phyloP scores from a whole-genome alignment of 495 filamentous ascomycete genomes.

The Gamarada debralockiae region DNA sequence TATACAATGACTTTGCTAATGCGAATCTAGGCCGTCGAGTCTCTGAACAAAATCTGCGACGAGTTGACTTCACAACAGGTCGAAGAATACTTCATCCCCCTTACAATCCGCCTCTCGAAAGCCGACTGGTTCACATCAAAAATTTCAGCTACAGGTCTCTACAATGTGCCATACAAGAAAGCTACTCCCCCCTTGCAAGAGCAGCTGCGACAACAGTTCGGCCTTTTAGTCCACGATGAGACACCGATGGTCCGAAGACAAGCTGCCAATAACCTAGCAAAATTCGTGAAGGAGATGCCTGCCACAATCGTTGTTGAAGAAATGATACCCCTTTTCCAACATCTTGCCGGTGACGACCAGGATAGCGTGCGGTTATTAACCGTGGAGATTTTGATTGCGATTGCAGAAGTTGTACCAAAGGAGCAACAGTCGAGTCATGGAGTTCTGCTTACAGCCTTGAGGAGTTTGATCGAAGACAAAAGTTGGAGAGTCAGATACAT shows the following conservation, averaged over 20 bases:
- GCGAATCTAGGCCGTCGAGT: conserved; percentile 79
- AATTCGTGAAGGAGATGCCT: conserved; percentile 96
- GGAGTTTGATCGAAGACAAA: conserved; percentile 95
- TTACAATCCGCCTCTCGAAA: conserved; percentile 91
- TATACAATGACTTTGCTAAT: conserved; percentile 13
- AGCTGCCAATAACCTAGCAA: conserved; percentile 91
- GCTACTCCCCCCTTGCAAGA: conserved; percentile 81
- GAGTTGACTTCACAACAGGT: conserved; percentile 87
- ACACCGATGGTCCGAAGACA: conserved; percentile 98
- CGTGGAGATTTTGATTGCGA: conserved; percentile 92
- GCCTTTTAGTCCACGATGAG: conserved; percentile 91
- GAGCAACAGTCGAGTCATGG: conserved; percentile 96
- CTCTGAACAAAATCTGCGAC: conserved; percentile 96
- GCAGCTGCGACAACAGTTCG: conserved; percentile 83
- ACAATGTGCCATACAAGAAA: conserved; percentile 87
- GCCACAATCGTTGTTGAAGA: conserved; percentile 88
- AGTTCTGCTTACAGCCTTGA: conserved; percentile 81
- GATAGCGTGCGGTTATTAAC: conserved; percentile 95
- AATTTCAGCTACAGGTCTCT: conserved; percentile 94
- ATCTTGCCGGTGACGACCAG: conserved; percentile 91
- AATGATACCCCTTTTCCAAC: conserved; percentile 98
- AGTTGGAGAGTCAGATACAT: conserved; percentile 99
- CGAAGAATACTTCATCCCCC: conserved; percentile 93
- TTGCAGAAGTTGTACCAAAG: conserved; percentile 95
- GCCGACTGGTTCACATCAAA: conserved; percentile 99